phyloP scores from a whole-genome alignment of 2,329 filamentous ascomycete genomes.

The Aureobasidium sp. region DNA sequence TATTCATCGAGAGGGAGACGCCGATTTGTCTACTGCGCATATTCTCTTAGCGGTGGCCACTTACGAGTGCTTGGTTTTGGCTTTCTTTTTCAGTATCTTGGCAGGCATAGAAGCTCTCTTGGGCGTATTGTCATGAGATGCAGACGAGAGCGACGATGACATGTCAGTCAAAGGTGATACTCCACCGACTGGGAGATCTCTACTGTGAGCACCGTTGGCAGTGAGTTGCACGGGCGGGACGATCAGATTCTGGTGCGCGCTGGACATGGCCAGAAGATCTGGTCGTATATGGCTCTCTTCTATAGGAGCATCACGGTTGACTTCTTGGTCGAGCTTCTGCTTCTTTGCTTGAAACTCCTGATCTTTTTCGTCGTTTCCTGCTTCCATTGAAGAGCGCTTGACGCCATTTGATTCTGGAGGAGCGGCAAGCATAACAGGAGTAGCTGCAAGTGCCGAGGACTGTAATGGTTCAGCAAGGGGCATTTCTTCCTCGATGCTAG shows the following conservation, averaged over 20 bases:
- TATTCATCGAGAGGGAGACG: neutral
- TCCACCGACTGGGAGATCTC: neutral
- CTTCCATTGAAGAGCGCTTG: slow-evolving; percentile 28
- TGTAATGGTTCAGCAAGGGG: slow-evolving; percentile 15
- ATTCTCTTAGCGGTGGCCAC: slow-evolving; percentile 16
- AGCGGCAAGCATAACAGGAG: neutral
- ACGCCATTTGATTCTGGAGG: slow-evolving; percentile 6
- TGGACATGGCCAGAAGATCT: slow-evolving; percentile 11
- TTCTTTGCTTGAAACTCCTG: slow-evolving; percentile 24
- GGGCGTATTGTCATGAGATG: slow-evolving; percentile 24
- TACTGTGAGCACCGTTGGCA: neutral
- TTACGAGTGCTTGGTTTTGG: slow-evolving; percentile 32
- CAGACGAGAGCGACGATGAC: slow-evolving; percentile 21
- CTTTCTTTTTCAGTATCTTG: slow-evolving; percentile 22
- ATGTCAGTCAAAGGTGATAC: slow-evolving; percentile 26
- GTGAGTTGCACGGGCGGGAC: slow-evolving; percentile 11
- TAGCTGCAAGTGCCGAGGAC: neutral
- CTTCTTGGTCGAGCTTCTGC: slow-evolving; percentile 22
- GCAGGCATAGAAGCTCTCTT: slow-evolving; percentile 17
- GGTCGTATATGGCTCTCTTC: slow-evolving; percentile 25
- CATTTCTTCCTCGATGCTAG: slow-evolving; percentile 22
- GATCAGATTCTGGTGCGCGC: neutral
- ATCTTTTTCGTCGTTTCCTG: slow-evolving; percentile 23
- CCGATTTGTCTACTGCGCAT: neutral
- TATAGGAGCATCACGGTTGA: slow-evolving; percentile 21